Conservation (phyloP, 2,329 filamentous ascomycete species). For the Colletotrichum aenigma region DNA sequence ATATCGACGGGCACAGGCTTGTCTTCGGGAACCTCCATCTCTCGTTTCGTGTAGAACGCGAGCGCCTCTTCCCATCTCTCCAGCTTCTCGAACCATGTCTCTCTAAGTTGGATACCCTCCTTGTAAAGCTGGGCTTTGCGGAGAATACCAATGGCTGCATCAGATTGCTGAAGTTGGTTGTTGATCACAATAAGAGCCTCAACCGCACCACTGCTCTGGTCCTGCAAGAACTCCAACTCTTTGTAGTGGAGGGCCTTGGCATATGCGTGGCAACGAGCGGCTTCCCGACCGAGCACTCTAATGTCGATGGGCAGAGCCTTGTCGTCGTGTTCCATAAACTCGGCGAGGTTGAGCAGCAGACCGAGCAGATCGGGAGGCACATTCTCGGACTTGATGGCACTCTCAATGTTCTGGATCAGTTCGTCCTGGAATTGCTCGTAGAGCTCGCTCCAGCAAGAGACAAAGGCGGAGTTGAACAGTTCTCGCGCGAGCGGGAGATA, state of each 20-base stretch:
- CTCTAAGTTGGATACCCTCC: slow-evolving; percentile 89
- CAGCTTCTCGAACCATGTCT: slow-evolving; percentile 99
- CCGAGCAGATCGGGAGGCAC: slow-evolving; percentile 96
- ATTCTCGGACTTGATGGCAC: slow-evolving; percentile 91
- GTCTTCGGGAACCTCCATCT: slow-evolving; percentile 67
- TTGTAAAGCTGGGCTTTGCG: slow-evolving; percentile 95
- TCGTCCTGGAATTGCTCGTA: slow-evolving; percentile 98
- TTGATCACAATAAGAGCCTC: slow-evolving; percentile 99
- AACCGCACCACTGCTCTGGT: slow-evolving; percentile 93
- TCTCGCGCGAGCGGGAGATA: slow-evolving; percentile 92
- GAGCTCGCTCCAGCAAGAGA: slow-evolving; percentile 97
- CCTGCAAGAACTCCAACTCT: slow-evolving; percentile 96
- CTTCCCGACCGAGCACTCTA: slow-evolving; percentile 89
- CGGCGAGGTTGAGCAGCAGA: slow-evolving; percentile 90
- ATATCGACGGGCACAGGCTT: slow-evolving; percentile 79
- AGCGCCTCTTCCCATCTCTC: slow-evolving; percentile 98
- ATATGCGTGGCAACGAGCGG: slow-evolving; percentile 95
- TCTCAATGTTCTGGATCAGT: slow-evolving; percentile 93
- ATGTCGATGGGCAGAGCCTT: slow-evolving; percentile 98
- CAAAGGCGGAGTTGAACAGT: slow-evolving; percentile 98
- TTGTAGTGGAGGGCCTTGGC: slow-evolving; percentile 99
- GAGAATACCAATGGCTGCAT: slow-evolving; percentile 96
- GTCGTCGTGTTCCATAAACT: slow-evolving; percentile 99
- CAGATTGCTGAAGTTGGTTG: slow-evolving; percentile 97
- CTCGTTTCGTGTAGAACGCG: slow-evolving; percentile 87